Percentiles rank a stretch among this genome's conserved stretches.
Conservation (phyloP, 176 grass and related monocot species). For the Musa schizocarpa region DNA sequence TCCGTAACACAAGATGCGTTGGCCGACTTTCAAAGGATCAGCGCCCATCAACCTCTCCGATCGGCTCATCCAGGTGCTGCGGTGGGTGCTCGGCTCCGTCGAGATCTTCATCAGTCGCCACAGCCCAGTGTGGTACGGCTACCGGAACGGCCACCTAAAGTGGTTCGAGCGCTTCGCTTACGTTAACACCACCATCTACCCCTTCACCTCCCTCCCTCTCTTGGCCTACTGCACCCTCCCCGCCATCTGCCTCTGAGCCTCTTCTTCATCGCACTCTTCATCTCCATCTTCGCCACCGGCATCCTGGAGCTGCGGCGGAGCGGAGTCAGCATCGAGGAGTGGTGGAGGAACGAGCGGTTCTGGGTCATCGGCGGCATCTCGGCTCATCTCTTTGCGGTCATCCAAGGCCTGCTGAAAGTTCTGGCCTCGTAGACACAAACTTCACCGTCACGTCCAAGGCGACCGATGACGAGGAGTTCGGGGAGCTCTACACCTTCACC, state of each 20-base stretch:
- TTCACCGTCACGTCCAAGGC: constrained; percentile 98
- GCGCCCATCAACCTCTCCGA: constrained; percentile 6
- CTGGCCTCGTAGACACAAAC: constrained; percentile 78
- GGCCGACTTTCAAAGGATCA: background rate
- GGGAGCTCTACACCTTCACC: constrained; percentile 73
- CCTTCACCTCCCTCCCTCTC: constrained; percentile 79
- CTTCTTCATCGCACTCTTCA: constrained; percentile 98
- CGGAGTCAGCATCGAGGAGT: constrained; percentile 50
- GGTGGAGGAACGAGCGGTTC: constrained; percentile 48
- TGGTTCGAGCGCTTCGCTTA: constrained; percentile 98
- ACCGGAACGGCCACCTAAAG: constrained; percentile 92
- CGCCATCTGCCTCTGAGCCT: constrained; percentile 63
- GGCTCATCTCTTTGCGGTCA: constrained; percentile 80
- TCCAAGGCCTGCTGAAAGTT: constrained; percentile 93
- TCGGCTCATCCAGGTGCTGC: constrained; percentile 79
- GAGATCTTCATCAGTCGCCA: constrained; percentile 99
- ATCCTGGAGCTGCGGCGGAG: constrained; percentile 94
- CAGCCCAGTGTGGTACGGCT: constrained; percentile 78
- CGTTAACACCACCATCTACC: constrained; percentile 99
- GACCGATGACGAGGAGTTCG: constrained; percentile 62
- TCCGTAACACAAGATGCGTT: too few relatives aligned
- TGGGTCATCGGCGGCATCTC: constrained; percentile 89
- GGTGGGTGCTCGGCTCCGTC: constrained; percentile 95
- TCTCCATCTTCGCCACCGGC: constrained; percentile 97
- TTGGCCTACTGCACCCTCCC: constrained; percentile 90